Evolutionary conservation across 73 alveolate species (phyloP).

Genomic region (Paramecium sonneborni): DNA sequence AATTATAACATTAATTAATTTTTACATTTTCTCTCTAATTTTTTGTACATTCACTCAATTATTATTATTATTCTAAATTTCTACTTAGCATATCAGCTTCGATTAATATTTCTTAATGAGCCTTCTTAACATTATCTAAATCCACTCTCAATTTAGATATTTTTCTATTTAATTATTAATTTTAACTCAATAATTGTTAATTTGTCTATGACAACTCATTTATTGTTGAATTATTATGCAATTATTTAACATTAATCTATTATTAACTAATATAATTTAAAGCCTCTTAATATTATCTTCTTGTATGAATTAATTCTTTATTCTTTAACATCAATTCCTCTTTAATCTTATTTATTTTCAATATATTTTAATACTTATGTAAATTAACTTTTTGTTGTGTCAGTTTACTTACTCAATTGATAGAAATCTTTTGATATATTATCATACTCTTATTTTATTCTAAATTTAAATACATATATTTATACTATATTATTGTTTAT

Average conservation of each 20-base stretch:
- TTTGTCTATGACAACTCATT: neutral
- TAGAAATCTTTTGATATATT: neutral
- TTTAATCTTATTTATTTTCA: neutral
- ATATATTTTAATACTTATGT: neutral
- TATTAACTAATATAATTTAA: neutral
- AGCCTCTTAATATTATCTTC: neutral
- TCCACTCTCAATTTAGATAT: neutral
- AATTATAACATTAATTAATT: neutral
- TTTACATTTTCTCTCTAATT: neutral
- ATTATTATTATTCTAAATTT: neutral
- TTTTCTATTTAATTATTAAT: neutral
- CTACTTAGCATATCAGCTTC: slow-evolving; percentile 1
- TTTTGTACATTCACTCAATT: neutral
- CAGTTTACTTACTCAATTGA: neutral
- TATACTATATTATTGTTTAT: neutral
- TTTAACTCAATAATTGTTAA: neutral
- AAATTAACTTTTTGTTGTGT: neutral
- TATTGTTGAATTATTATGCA: neutral
- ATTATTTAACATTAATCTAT: neutral
- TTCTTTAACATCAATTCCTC: neutral
- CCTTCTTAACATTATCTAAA: neutral
- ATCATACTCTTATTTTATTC: neutral
- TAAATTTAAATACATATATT: neutral
- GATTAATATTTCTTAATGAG: neutral
- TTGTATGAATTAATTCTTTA: neutral